These are phyloP conservation scores for Aphanomyces invadans DNA, from an alignment of 352 stramenopile species.

Conservation along the genomic window DNA sequence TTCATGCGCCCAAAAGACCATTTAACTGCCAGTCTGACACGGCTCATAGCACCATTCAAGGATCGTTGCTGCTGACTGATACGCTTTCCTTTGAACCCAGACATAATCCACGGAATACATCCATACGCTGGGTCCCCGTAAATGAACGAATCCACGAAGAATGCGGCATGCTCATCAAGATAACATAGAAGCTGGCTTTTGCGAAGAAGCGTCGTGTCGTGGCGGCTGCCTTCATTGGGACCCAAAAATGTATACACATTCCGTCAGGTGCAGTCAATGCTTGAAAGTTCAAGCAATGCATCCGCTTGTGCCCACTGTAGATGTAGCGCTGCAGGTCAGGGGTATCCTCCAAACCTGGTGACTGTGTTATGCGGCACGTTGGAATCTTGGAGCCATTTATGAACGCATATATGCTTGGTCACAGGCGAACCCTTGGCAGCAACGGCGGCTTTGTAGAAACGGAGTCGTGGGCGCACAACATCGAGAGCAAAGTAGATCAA, in stretches of 20 bases:
- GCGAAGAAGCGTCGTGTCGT: background rate
- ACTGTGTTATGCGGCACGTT: background rate
- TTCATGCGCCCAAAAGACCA: slow-evolving; percentile 26
- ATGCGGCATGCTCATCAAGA: background rate
- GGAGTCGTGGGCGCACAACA: background rate
- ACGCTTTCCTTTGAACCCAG: slow-evolving; percentile 16
- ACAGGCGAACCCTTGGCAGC: background rate
- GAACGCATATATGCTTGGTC: background rate
- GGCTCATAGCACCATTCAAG: slow-evolving; percentile 26
- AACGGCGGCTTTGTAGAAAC: background rate
- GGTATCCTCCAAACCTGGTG: background rate
- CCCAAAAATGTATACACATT: slow-evolving; percentile 1
- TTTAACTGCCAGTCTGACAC: slow-evolving; percentile 18
- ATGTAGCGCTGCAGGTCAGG: background rate
- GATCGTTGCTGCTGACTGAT: background rate
- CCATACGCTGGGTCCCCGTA: slow-evolving; percentile 24
- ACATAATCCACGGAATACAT: slow-evolving; percentile 5
- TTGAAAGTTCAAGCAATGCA: background rate
- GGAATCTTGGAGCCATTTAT: background rate
- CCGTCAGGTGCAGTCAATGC: background rate
- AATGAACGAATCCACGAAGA: background rate
- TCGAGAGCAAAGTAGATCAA: background rate
- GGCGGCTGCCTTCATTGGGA: background rate
- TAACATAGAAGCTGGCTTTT: background rate
- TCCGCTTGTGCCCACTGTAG: background rate